phyloP scores from a whole-genome alignment of 2,329 filamentous ascomycete species.

The Alternaria dauci region DNA sequence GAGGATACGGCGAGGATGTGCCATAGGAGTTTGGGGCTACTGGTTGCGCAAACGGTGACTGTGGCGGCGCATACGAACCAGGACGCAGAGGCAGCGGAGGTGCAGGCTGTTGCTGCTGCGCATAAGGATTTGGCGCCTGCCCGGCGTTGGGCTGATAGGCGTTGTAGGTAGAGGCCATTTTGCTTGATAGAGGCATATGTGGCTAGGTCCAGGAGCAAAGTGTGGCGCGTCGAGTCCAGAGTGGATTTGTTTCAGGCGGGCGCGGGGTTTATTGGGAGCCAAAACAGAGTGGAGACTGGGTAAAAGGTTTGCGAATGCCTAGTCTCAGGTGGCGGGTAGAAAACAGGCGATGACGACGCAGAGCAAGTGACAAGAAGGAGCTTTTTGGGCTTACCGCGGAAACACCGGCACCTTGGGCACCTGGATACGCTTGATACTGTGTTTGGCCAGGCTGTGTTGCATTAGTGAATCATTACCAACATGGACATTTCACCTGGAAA shows the following conservation, averaged over 20 bases:
- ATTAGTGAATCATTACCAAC: slow-evolving; percentile 34
- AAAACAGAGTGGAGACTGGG: slow-evolving; percentile 32
- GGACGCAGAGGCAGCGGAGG: slow-evolving; percentile 47
- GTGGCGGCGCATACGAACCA: slow-evolving; percentile 49
- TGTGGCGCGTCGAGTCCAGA: slow-evolving; percentile 20
- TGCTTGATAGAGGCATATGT: slow-evolving; percentile 39
- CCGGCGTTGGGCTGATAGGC: slow-evolving; percentile 41
- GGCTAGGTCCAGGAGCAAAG: slow-evolving; percentile 23
- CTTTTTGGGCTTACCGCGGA: slow-evolving; percentile 46
- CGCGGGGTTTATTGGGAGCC: slow-evolving; percentile 35
- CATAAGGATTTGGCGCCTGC: slow-evolving; percentile 41
- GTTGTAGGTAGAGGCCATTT: slow-evolving; percentile 42
- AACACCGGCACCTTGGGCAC: slow-evolving; percentile 57
- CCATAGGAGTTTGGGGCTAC: slow-evolving; percentile 49
- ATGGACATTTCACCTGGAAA: slow-evolving; percentile 30
- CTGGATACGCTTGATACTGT: slow-evolving; percentile 66
- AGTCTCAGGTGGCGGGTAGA: slow-evolving; percentile 33
- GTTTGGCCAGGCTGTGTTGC: slow-evolving; percentile 54
- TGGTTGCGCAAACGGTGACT: slow-evolving; percentile 55
- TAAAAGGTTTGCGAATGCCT: slow-evolving; percentile 26
- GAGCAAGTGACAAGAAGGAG: slow-evolving; percentile 36
- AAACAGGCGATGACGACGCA: slow-evolving; percentile 45
- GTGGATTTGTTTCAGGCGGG: slow-evolving; percentile 16
- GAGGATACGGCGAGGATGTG: slow-evolving; percentile 48
- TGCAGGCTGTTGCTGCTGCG: slow-evolving; percentile 36